These are phyloP conservation scores for Mycena crocata DNA, from an alignment of 768 basidiomycete genomes.

Conservation along the genomic window DNA sequence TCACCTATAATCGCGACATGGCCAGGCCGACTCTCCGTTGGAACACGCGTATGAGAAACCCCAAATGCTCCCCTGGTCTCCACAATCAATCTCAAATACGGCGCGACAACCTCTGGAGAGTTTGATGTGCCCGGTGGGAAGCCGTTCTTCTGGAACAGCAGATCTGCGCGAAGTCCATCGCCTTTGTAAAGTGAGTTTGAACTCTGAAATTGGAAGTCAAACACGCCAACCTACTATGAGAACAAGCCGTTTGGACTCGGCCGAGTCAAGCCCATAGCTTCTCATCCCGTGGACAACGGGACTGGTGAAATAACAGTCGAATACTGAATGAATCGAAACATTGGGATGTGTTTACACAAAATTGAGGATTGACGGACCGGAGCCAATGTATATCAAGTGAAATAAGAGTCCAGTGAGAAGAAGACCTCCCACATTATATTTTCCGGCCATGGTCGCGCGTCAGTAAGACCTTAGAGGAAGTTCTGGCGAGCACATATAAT, in stretches of 20 bases:
- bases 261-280: conserved; percentile 56
- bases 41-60: conserved; percentile 86
- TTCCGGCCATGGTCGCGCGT: conserved; percentile 22
- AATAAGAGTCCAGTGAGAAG: conserved; percentile 79
- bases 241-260: conserved; percentile 78
- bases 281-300: conserved; percentile 85
- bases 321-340: conserved; percentile 42
- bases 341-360: neutral
- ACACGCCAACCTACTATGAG: conserved; percentile 65
- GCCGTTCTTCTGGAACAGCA: conserved; percentile 73
- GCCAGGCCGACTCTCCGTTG: conserved; percentile 89
- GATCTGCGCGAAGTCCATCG: conserved; percentile 87
- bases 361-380: conserved; percentile 50
- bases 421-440: conserved; percentile 57
- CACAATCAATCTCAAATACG: conserved; percentile 76
- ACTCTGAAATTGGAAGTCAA: neutral
- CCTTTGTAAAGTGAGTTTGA: conserved; percentile 52
- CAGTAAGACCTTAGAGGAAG: too few species aligned
- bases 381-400: conserved; percentile 77
- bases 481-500: too few species aligned
- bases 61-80: conserved; percentile 82
- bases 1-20: conserved; percentile 89
- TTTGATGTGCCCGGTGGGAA: conserved; percentile 62
- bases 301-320: conserved; percentile 91
- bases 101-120: conserved; percentile 73